phyloP scores from a whole-genome alignment of 169 alveolate genomes.

The Babesia gibsoni region DNA sequence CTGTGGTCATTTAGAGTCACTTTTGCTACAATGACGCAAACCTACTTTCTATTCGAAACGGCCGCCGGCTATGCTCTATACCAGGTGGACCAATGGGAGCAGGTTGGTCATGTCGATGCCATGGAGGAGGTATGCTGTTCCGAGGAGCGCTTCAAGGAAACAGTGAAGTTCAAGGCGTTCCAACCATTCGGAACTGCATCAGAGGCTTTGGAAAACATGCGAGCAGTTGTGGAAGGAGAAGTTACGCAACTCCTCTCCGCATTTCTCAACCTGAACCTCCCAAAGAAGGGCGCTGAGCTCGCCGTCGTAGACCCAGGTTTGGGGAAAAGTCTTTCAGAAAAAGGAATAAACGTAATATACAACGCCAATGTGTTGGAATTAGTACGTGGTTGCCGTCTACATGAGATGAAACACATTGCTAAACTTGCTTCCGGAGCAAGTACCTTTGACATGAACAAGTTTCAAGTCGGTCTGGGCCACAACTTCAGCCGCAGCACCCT shows the following conservation, averaged over 20 bases:
- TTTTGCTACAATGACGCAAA: conserved; percentile 32
- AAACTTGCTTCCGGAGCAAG: conserved; percentile 65
- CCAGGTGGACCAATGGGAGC: conserved; percentile 88
- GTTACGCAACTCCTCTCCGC: conserved; percentile 79
- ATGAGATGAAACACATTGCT: conserved; percentile 63
- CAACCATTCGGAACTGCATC: conserved; percentile 90
- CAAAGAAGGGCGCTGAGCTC: conserved; percentile 74
- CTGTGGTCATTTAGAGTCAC: not conserved
- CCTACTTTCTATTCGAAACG: conserved; percentile 84
- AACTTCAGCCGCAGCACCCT: conserved; percentile 90
- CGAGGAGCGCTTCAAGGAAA: conserved; percentile 82
- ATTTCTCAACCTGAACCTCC: conserved; percentile 82
- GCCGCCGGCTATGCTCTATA: conserved; percentile 93
- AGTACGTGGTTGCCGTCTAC: conserved; percentile 88
- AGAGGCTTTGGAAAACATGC: conserved; percentile 89
- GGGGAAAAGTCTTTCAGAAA: conserved; percentile 75
- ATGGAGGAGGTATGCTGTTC: conserved; percentile 81
- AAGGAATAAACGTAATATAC: conserved; percentile 76
- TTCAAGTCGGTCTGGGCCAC: conserved; percentile 94
- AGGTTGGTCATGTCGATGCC: conserved; percentile 81
- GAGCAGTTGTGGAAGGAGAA: conserved; percentile 82
- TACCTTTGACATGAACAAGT: conserved; percentile 78
- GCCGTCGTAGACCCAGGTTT: conserved; percentile 84
- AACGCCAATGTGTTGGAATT: conserved; percentile 79
- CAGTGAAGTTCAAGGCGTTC: conserved; percentile 87